Base-by-base conservation (phyloP, 2,329 filamentous ascomycete species). In the Ceratocystis destructans region DNA sequence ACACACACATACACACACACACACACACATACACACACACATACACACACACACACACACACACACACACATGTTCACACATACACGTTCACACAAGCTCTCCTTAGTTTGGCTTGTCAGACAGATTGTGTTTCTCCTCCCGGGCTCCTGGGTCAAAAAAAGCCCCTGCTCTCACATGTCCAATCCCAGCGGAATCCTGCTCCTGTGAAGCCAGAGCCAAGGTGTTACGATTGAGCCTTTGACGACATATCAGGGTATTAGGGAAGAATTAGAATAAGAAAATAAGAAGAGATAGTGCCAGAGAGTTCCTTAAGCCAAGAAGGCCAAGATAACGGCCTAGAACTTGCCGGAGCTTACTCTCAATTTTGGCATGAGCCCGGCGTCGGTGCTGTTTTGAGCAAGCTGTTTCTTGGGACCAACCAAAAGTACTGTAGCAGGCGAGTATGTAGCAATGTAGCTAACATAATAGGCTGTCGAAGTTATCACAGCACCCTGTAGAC, bases 161-260 rank as follows among this genome's bases (percentile, higher is more conserved):
- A 57, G 28, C 22, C 53, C 53, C 53, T 57, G 53, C 53, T 57
- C 53, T 57, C 53, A 57, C 53, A 57, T 57, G 28, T 33, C 53
- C 53, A 28, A 57, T 57, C 53, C 53, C 53, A 57, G 53, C 53
- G 53, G 53, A 57, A 57, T 57, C 53, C 53, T 57, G 28, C 53
- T 57, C 53, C 53, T 57, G 28, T 57, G 28, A 28, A 57, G 6
- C 53, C 53, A 53, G 20, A 15, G 25, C 48, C 22, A 57, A 55
- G 50, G n/a, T 55, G 50, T 55, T 25, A 55, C 50, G 50, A 55
- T 28, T 5, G 3, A 17, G 53, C 53, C 25, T 57, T 37, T 57
- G 53, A 57, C 53, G 15, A 17, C 53, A 57, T n/a, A 57, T 53
- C 20, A 53, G 22, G 46, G 10, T 50, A 50, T 22, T n/a, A 10